These are phyloP conservation scores for Hermanozyma aechmeae DNA, from an alignment of 805 yeast species.

Conservation along the genomic window DNA sequence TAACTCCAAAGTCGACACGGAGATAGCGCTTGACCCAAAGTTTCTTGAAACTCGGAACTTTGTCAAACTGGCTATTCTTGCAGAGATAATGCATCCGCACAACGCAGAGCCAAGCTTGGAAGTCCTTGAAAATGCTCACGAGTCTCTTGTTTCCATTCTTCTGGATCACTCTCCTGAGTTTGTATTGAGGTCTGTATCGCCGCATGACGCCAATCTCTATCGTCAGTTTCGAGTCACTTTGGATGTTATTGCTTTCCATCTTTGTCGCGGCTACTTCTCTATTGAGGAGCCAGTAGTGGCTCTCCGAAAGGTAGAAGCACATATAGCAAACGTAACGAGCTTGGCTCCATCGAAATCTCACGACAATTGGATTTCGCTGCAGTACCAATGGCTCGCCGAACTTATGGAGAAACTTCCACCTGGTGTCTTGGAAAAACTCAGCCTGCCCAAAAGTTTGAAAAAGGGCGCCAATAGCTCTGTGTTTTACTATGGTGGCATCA, in stretches of 20 bases:
- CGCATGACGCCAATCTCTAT: slow-evolving; percentile 22
- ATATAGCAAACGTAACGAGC: slow-evolving; percentile 44
- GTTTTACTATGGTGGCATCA: slow-evolving; percentile 24
- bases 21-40: slow-evolving; percentile 23
- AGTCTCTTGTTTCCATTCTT: slow-evolving; percentile 18
- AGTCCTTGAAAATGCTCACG: slow-evolving; percentile 25
- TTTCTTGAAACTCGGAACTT: slow-evolving; percentile 29
- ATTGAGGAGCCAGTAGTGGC: slow-evolving; percentile 51
- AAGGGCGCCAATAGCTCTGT: slow-evolving; percentile 5
- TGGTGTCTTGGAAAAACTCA: slow-evolving; percentile 17
- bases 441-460: slow-evolving; percentile 7
- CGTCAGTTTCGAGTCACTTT: slow-evolving; percentile 35
- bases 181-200: slow-evolving; percentile 5
- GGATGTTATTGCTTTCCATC: slow-evolving; percentile 55
- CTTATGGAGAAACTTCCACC: slow-evolving; percentile 40
- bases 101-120: slow-evolving; percentile 22
- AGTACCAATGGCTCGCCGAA: slow-evolving; percentile 58
- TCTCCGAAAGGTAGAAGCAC: slow-evolving; percentile 55
- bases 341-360: too few relatives aligned
- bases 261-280: slow-evolving; percentile 51
- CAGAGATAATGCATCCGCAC: slow-evolving; percentile 23
- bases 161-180: slow-evolving; percentile 6
- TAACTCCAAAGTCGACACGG: slow-evolving; percentile 15
- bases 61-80: slow-evolving; percentile 25
- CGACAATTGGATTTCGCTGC: slow-evolving; percentile 52